Evolutionary conservation across 2,329 filamentous ascomycete genomes (phyloP), one percentile per base, ranked within the genome.

Genomic region (Alternaria angustiovoidea): DNA sequence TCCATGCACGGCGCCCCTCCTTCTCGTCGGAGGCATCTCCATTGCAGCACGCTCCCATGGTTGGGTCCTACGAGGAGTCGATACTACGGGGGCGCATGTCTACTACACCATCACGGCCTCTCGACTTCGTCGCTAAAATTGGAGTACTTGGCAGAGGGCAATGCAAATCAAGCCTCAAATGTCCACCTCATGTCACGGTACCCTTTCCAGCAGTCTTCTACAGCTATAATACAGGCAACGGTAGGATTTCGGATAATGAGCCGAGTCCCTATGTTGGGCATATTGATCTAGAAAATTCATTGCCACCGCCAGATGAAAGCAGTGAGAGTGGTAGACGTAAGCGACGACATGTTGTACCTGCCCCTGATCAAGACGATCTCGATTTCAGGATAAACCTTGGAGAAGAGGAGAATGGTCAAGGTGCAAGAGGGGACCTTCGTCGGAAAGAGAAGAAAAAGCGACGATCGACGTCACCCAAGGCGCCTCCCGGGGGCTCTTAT

Each of bases 191-290:
- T 77, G 92, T 97, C 56, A 94, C 91, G 0, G 83, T 99, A 4
- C 90, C 93, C 0, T 98, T 98, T 71, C 92, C 93, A 2, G 95
- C 94, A 2, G 94, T 98, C 1, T 99, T 97, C 72, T 99, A 98
- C 81, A 96, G 91, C 79, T 97, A 97, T 76, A 87, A 88, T 20
- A 89, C 85, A 53, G 90, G 89, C 0, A 85, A 89, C 86, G 24
- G 85, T 84, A 41, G 88, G 83, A 90, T 88, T 28, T 84, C 85
- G 4, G 90, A 94, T 57, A 93, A 97, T 71, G 94, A 92, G 3
- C 95, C 94, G 3, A 98, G 94, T 74, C 95, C 95, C 0, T 99
- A 99, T 74, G 95, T 98, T 14, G 95, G 95, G 6, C 88, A 94
- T 66, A 90, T 99, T 53, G 94, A 98, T 74, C 81, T 99, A 22